Base-by-base conservation (phyloP, 2,329 filamentous ascomycete genomes). In the Fusarium circinatum region DNA sequence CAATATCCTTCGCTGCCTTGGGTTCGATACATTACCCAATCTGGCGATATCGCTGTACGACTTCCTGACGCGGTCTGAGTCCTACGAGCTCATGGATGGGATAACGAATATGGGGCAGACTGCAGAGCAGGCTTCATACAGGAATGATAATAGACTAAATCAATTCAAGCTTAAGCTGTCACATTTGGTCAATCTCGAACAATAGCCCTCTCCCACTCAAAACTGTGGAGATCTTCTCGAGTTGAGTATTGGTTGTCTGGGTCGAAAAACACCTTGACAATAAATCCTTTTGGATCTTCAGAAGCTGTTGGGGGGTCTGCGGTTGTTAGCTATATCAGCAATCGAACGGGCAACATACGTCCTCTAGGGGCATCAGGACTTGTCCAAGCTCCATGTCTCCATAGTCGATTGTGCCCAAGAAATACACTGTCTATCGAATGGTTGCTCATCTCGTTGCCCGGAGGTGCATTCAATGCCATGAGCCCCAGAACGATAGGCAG, bases 11-110 rank as follows among this genome's bases (percentile, higher is more conserved):
- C 95, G 28, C 86, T 98, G 60, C 96, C 96, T 2, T 99, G 96
- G 96, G 96, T 99, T 32, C 91, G 96, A 79, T 99, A 99, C 85
- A 99, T 99, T 80, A 99, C 96, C 74, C 96, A 98, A 84, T 98
- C 95, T 20, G 96, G 96, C 75, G 96, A 98, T 82, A 98, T 98
- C 81, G 95, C 96, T 32, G 95, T 98, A 69, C 90, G 96, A 78
- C 88, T 98, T 83, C 96, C 96, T n/a, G 96, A 98, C 82, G 93
- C 92, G 72, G 92, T 93, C 84, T 94, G 86, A 61, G 44, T 36
- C 32, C 32, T 34, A 34, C 32, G 32, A 36, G 22, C 57, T 66
- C 64, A 70, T 38, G 41, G 36, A 42, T 70, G 70, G 57, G 65
- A 68, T 59, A 65, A 60, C 65, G 59, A 67, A 68, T 45, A 65